Base-by-base conservation (phyloP, 768 basidiomycete species). In the Boletus rufocinnamomeus region DNA sequence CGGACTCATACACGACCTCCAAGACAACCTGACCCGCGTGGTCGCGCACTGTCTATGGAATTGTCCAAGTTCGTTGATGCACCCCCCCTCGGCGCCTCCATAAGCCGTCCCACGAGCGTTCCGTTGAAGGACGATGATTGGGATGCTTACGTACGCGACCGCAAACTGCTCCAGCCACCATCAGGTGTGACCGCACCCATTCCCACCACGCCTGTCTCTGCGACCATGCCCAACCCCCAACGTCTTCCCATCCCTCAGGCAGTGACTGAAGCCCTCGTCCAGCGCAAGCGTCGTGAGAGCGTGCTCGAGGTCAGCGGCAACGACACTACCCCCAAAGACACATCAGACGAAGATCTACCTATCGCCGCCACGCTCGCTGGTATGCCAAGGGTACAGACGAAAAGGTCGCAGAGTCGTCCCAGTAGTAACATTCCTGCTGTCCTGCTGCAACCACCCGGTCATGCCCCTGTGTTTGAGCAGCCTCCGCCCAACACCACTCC, bases 71-170 rank as follows among this genome's bases (percentile, higher is more conserved):
- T 83, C 43, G 70, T 79, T 43, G 75, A 80, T 59, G 69, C 76
- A 34, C 71, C 77, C 51, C 66, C 76, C 25, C 64, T 81, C 17
- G 82, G 82, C 16, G 80, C 82, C 54, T 77, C 84, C 2, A 84
- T 89, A 54, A 79, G 80, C 55, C 80, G 89, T 40, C 88, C 91
- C 17, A 87, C 84, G 0, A 91, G 88, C 64, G 86, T 79, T 6
- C 89, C 89, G n/a, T 73, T 89, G 41, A 68, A 81, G 50, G 85
- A 89, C 44, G 80, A 83, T n/a, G 87, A 90, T 62, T 97, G 94
- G 94, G 89, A 95, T 61, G 74, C 82, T 45, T 96, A 97, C 71
- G 81, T 94, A 50, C 85, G 85, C 46, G 91, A 95, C 50, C 84
- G 94, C 55, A 92, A 89, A 68, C 79, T 97, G 17, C 74, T 95